These are phyloP conservation scores for Suillus spraguei DNA, from an alignment of 768 basidiomycete species.

Conservation along the genomic window DNA sequence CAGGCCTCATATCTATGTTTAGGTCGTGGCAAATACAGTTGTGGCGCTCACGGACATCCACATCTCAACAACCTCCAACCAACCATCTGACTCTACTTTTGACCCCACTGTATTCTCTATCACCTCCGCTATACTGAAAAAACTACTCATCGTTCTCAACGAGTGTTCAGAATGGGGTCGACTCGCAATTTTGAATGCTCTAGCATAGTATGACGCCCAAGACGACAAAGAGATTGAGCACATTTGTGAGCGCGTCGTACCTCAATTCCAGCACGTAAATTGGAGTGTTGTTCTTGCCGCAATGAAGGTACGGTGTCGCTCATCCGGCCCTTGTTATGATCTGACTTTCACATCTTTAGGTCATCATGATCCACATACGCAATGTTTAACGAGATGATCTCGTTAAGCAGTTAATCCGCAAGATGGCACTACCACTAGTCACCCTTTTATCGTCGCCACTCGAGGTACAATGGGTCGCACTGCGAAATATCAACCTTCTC, in stretches of 20 bases:
- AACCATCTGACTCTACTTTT: conserved; percentile 52
- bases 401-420: conserved; percentile 81
- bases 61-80: conserved; percentile 55
- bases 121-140: conserved; percentile 81
- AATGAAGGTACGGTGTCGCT: conserved; percentile 65
- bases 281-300: conserved; percentile 96
- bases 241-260: conserved; percentile 97
- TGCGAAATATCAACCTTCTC: conserved; percentile 95
- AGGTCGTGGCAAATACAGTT: conserved; percentile 98
- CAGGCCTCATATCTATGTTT: conserved; percentile 3
- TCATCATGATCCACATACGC: conserved; percentile 97
- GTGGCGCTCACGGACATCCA: conserved; percentile 94
- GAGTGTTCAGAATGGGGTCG: conserved; percentile 99
- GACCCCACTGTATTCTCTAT: conserved; percentile 78
- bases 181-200: conserved; percentile 86
- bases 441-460: conserved; percentile 96
- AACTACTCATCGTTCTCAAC: conserved; percentile 92
- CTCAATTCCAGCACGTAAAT: conserved; percentile 98
- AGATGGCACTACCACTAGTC: conserved; percentile 97
- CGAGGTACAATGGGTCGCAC: conserved; percentile 97
- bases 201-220: conserved; percentile 78
- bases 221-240: conserved; percentile 98
- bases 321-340: background rate
- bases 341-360: conserved; percentile 45
- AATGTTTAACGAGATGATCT: conserved; percentile 81